Evolutionary conservation across 306 rosid genomes (phyloP), one percentile per base, ranked within the genome.

Genomic region (Nissolia schottii): DNA sequence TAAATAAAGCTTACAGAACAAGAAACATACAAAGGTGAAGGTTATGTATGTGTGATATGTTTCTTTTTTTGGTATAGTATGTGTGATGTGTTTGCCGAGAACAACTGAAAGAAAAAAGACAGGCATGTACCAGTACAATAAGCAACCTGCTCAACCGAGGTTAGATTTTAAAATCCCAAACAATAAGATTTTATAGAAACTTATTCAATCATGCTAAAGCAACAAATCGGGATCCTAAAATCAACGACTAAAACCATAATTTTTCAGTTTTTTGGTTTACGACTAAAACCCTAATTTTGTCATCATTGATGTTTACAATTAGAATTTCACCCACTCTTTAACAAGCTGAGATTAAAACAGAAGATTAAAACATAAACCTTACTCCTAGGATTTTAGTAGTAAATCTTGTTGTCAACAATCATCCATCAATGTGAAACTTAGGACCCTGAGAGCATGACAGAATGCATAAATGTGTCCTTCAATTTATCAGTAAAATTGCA

Each of bases 331-430:
- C 23, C 51, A 46, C 56, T 57, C n/a, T 57, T 61, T 35, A 73
- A 48, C 40, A 14, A 49, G 50, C 9, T 35, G 53, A 48, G 25
- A 73, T 28, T 11, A 69, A 58, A 69, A 60, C 53, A 46, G 68
- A 66, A 50, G 62, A 34, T 31, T 24, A 24, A 79, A 79, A 46
- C 37, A 55, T 65, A 64, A 55, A 79, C n/a, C n/a, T n/a, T n/a
- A n/a, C 62, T 29, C 58, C 25, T 45, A 68, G 19, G 67, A 27
- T 55, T 57, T 73, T 60, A 23, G 12, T 23, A 41, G 37, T 24
- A 10, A 73, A 66, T 29, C 55, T 27, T 48, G 79, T 20, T 66
- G 37, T 60, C 49, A 74, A 60, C 60, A 61, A 25, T 23, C 35
- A 67, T 2, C 15, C n/a, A 23, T 41, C 53, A 35, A 73, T 27